Percentiles rank a stretch among this genome's conserved stretches.
phyloP scores from a whole-genome alignment of 2,329 filamentous ascomycete genomes.

The Penicillium crustosum region DNA sequence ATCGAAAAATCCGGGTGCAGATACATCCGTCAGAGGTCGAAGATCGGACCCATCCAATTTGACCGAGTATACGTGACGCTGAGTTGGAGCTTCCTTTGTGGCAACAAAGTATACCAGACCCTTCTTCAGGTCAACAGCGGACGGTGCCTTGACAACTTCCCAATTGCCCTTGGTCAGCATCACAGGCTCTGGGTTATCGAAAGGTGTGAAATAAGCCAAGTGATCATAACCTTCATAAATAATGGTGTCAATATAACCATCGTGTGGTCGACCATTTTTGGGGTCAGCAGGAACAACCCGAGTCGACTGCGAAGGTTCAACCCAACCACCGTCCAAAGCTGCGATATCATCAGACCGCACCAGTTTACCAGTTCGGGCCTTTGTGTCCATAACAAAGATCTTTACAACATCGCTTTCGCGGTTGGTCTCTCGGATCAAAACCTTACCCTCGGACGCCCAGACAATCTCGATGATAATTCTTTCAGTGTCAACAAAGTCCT shows the following conservation, averaged over 20 bases:
- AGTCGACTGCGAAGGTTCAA: constrained; percentile 86
- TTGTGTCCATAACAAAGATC: constrained; percentile 80
- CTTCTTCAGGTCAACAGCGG: constrained; percentile 77
- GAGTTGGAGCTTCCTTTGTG: constrained; percentile 82
- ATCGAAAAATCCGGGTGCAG: constrained; percentile 72
- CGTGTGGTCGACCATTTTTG: constrained; percentile 68
- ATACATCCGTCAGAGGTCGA: constrained; percentile 70
- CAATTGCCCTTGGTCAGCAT: constrained; percentile 86
- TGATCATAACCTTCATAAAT: constrained; percentile 87
- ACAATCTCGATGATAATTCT: constrained; percentile 89
- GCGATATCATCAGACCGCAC: constrained; percentile 77
- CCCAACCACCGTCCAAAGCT: constrained; percentile 92
- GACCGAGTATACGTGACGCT: constrained; percentile 90
- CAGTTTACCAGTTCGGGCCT: constrained; percentile 69
- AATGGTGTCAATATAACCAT: constrained; percentile 91
- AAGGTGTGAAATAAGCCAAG: constrained; percentile 85
- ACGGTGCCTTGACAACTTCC: constrained; percentile 86
- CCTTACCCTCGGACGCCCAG: constrained; percentile 78
- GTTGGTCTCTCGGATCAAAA: constrained; percentile 89
- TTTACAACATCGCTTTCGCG: constrained; percentile 89
- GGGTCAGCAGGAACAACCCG: constrained; percentile 83
- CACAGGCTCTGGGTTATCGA: constrained; percentile 77
- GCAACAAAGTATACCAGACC: constrained; percentile 90
- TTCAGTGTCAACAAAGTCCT: constrained; percentile 76
- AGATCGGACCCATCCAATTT: constrained; percentile 76